A percentile compares a stretch with the other conserved stretches of the same genome.
phyloP scores from a whole-genome alignment of 2,329 filamentous ascomycete genomes.

The Exophiala mesophila region DNA sequence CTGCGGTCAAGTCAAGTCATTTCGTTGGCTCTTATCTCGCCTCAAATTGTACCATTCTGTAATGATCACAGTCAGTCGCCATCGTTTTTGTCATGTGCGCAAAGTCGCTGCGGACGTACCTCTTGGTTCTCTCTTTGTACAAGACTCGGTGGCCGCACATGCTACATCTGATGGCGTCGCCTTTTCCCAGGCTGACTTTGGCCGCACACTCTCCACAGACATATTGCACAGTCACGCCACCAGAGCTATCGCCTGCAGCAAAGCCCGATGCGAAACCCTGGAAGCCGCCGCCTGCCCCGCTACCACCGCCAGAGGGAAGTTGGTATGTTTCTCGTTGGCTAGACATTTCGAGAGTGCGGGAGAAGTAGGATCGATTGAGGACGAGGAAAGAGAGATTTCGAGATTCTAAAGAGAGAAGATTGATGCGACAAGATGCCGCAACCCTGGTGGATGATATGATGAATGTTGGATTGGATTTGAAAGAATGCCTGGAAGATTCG shows the following conservation, averaged over 20 bases:
- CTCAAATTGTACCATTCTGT: slow-evolving; percentile 97
- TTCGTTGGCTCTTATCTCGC: too few species aligned
- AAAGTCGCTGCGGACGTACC: slow-evolving; percentile 56
- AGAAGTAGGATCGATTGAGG: neutral
- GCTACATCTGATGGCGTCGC: slow-evolving; percentile 79
- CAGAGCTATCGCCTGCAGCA: slow-evolving; percentile 34
- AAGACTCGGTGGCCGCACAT: slow-evolving; percentile 92
- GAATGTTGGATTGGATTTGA: too few species aligned
- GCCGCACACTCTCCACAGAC: slow-evolving; percentile 80
- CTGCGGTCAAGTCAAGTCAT: too few species aligned
- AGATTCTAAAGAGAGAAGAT: too few species aligned
- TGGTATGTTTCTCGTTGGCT: slow-evolving; percentile 68
- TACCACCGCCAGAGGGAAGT: slow-evolving; percentile 55
- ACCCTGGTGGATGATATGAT: too few species aligned
- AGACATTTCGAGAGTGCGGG: slow-evolving; percentile 2
- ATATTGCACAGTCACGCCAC: slow-evolving; percentile 59
- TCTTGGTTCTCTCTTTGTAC: slow-evolving; percentile 96
- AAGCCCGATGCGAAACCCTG: slow-evolving; percentile 30
- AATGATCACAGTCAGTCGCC: slow-evolving; percentile 7
- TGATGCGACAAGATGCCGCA: too few species aligned
- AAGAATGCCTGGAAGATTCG: too few species aligned
- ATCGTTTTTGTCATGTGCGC: too few species aligned
- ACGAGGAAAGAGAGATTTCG: too few species aligned
- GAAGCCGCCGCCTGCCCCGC: slow-evolving; percentile 42
- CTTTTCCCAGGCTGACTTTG: slow-evolving; percentile 68